These are phyloP conservation scores for Fusarium coffeatum DNA, from an alignment of 2,329 filamentous ascomycete species.

Conservation along the genomic window DNA sequence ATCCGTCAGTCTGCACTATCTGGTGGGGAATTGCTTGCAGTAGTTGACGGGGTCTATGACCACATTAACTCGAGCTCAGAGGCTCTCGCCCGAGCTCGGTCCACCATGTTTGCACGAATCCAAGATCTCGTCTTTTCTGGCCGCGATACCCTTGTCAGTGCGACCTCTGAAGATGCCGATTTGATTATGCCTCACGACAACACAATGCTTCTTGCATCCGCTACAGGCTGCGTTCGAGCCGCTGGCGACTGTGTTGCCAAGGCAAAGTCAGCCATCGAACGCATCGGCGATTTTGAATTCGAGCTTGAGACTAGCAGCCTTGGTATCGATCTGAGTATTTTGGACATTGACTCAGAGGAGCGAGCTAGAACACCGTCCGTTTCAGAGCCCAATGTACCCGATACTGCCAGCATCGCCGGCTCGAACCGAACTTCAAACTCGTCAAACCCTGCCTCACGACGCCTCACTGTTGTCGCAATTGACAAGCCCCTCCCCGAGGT, in stretches of 20 bases:
- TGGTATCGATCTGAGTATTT: slow-evolving; percentile 65
- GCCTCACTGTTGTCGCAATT: slow-evolving; percentile 59
- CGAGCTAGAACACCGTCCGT: slow-evolving; percentile 49
- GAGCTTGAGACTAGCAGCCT: slow-evolving; percentile 72
- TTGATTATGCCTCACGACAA: slow-evolving; percentile 85
- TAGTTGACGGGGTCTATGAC: slow-evolving; percentile 84
- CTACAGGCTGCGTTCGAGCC: slow-evolving; percentile 87
- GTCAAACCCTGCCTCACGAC: slow-evolving; percentile 52
- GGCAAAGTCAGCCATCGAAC: slow-evolving; percentile 85
- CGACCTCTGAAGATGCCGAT: slow-evolving; percentile 77
- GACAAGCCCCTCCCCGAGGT: slow-evolving; percentile 77
- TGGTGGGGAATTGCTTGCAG: slow-evolving; percentile 80
- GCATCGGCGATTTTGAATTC: slow-evolving; percentile 90
- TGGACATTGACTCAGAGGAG: slow-evolving; percentile 57
- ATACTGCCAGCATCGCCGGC: slow-evolving; percentile 54
- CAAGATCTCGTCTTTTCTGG: slow-evolving; percentile 84
- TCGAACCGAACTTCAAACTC: slow-evolving; percentile 54
- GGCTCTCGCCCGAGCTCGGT: slow-evolving; percentile 74
- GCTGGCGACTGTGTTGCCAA: slow-evolving; percentile 93
- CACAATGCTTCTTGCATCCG: slow-evolving; percentile 78
- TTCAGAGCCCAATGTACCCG: slow-evolving; percentile 49
- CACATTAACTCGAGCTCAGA: slow-evolving; percentile 77
- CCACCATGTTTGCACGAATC: slow-evolving; percentile 82
- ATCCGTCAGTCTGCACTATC: slow-evolving; percentile 87
- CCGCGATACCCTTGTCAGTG: slow-evolving; percentile 78